Evolutionary conservation across 768 basidiomycete species (phyloP).

Genomic region (Panus rudis): DNA sequence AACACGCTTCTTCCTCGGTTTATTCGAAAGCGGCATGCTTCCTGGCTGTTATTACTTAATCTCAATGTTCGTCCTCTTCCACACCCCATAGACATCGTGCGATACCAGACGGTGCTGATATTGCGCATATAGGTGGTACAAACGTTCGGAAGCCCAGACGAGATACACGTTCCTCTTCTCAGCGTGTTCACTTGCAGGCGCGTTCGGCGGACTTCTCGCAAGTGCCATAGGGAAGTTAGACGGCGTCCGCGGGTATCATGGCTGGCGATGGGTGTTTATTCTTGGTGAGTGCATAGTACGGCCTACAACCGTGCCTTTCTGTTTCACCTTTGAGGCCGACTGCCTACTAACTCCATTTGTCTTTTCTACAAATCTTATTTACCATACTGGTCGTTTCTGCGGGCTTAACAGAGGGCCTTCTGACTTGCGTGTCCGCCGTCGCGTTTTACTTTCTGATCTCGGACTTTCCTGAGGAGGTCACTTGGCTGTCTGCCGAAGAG

Average conservation of each 20-base stretch:
- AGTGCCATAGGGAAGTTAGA: constrained; percentile 15
- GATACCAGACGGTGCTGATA: no score
- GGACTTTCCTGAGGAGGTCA: constrained; percentile 16
- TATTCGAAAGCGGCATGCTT: constrained; percentile 11
- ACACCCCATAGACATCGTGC: no score
- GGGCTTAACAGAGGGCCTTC: constrained; percentile 20
- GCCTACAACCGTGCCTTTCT: neutral
- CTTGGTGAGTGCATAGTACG: no score
- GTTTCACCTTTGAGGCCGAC: no score
- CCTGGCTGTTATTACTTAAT: constrained; percentile 21
- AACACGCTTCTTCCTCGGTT: constrained; percentile 26
- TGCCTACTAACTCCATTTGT: no score
- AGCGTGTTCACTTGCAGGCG: constrained; percentile 27
- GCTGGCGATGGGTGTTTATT: constrained; percentile 19
- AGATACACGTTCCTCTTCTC: constrained; percentile 22
- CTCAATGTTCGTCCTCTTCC: constrained; percentile 14
- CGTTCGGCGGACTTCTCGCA: constrained; percentile 15
- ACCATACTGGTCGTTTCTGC: neutral
- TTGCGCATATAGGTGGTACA: constrained; percentile 19
- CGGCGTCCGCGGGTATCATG: constrained; percentile 9
- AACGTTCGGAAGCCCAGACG: constrained; percentile 21
- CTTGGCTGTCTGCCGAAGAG: constrained; percentile 20
- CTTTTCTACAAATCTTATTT: neutral
- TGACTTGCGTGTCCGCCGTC: constrained; percentile 24
- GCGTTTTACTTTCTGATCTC: constrained; percentile 23